These are phyloP conservation scores for Aureobasidium sp. DNA, from an alignment of 2,329 filamentous ascomycete genomes.

Conservation along the genomic window DNA sequence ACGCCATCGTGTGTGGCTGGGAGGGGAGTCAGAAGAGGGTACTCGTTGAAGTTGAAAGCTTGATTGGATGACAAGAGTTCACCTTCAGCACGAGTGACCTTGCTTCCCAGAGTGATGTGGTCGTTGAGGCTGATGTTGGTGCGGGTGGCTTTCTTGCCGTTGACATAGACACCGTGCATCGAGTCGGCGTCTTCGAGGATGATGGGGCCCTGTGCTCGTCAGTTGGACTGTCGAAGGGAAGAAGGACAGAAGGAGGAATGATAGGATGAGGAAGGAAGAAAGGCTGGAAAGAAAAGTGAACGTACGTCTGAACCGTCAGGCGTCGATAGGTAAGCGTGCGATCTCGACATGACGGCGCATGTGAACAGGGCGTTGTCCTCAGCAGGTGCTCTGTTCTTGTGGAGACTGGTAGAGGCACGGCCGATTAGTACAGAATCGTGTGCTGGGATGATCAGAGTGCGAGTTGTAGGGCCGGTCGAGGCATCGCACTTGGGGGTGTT, in stretches of 20 bases:
- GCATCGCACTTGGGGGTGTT: background rate
- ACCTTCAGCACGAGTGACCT: constrained; percentile 18
- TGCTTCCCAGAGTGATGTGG: constrained; percentile 27
- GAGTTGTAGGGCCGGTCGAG: background rate
- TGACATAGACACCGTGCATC: constrained; percentile 32
- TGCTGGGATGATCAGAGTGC: background rate
- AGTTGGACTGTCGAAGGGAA: constrained; percentile 3
- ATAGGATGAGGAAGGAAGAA: background rate
- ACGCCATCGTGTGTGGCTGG: constrained; percentile 9
- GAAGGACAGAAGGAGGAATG: background rate
- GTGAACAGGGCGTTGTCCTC: constrained; percentile 30
- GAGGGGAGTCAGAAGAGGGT: constrained; percentile 10
- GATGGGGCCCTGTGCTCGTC: constrained; percentile 17
- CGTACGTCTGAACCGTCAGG: constrained; percentile 12
- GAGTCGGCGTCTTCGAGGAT: constrained; percentile 27
- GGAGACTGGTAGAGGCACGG: constrained; percentile 35
- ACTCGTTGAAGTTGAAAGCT: constrained; percentile 14
- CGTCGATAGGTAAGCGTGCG: constrained; percentile 27
- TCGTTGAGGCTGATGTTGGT: constrained; percentile 23
- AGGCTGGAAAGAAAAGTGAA: background rate
- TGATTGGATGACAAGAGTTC: background rate
- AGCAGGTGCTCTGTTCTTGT: constrained; percentile 27
- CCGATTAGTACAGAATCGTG: constrained; percentile 31
- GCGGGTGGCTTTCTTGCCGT: constrained; percentile 21
- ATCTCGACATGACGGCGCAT: constrained; percentile 31